Conservation (phyloP, 257 asterid species). For the Primulina eburnea region DNA sequence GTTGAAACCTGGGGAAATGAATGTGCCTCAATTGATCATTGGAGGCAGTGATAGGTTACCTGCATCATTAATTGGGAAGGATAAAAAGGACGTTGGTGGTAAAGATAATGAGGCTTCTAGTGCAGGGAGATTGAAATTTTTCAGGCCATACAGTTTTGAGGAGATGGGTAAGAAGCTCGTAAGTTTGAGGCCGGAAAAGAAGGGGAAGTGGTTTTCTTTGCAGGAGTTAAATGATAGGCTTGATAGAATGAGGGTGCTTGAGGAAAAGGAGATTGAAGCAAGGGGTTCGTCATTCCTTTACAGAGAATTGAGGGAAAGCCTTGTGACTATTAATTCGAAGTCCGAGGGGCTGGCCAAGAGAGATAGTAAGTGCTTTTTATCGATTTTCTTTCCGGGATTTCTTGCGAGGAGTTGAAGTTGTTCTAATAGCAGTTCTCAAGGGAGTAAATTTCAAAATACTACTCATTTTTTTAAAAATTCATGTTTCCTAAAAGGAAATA, state of each 20-base stretch:
- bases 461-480: background rate
- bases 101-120: background rate
- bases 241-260: conserved; percentile 41
- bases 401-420: background rate
- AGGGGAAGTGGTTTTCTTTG: conserved; percentile 65
- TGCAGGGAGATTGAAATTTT: conserved; percentile 13
- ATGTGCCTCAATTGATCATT: background rate
- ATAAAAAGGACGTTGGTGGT: conserved; percentile 14
- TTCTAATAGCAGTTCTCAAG: background rate
- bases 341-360: background rate
- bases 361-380: conserved; percentile 24
- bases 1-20: conserved; percentile 10
- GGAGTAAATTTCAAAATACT: background rate
- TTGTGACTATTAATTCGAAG: background rate
- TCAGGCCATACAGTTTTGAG: conserved; percentile 20
- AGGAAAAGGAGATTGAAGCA: conserved; percentile 23
- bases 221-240: conserved; percentile 67
- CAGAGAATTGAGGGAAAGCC: conserved; percentile 12
- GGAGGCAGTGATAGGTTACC: conserved; percentile 27
- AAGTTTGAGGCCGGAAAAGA: conserved; percentile 59
- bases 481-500: conserved; percentile 7
- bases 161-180: conserved; percentile 63
- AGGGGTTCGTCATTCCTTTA: background rate
- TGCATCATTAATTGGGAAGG: conserved; percentile 22
- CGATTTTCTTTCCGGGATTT: background rate